Evolutionary conservation across 768 basidiomycete species (phyloP).

Genomic region (Rhodotorula toruloides): DNA sequence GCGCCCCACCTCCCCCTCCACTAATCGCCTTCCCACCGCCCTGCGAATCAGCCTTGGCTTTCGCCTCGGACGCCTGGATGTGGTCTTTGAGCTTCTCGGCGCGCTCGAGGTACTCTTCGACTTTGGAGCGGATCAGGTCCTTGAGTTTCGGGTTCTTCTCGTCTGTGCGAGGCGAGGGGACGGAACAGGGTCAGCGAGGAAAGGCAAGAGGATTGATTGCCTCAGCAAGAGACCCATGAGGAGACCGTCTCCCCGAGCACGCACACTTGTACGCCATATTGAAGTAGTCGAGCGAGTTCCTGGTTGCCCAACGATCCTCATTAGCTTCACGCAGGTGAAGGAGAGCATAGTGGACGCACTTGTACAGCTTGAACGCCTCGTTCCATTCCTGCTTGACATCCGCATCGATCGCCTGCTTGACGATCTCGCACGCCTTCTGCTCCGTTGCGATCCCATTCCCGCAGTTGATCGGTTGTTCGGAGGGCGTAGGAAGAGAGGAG

Average conservation of each 20-base stretch:
- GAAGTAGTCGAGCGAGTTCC: slow-evolving; percentile 94
- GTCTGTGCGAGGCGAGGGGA: slow-evolving; percentile 51
- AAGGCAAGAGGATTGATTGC: too few species aligned
- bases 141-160: slow-evolving; percentile 95
- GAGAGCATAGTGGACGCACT: slow-evolving; percentile 4
- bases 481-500: not conserved
- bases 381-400: slow-evolving; percentile 88
- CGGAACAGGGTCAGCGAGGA: not conserved
- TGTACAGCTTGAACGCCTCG: slow-evolving; percentile 70
- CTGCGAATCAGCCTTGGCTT: slow-evolving; percentile 55
- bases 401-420: slow-evolving; percentile 58
- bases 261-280: slow-evolving; percentile 92
- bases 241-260: too few species aligned
- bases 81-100: slow-evolving; percentile 89
- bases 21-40: slow-evolving; percentile 53
- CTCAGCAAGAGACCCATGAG: too few species aligned
- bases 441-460: not conserved
- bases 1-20: slow-evolving; percentile 43
- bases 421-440: slow-evolving; percentile 56
- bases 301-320: slow-evolving; percentile 49
- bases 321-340: not conserved
- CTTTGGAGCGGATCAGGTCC: slow-evolving; percentile 74
- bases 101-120: slow-evolving; percentile 81
- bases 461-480: not conserved
- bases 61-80: slow-evolving; percentile 62